phyloP scores from a whole-genome alignment of 495 filamentous ascomycete species.

The Tuber indicum region DNA sequence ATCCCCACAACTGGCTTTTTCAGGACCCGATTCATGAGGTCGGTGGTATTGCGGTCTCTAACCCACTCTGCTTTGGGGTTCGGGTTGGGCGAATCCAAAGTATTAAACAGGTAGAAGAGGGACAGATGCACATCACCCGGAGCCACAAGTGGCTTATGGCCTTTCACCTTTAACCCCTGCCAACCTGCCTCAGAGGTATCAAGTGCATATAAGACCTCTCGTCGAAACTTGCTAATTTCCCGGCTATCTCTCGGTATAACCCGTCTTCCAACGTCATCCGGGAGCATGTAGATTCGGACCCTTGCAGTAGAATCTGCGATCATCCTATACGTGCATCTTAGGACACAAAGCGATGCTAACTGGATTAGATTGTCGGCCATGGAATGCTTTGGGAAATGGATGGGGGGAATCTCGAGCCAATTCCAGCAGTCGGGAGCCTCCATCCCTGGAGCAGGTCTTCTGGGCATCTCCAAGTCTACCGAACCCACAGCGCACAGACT shows the following conservation, averaged over 20 bases:
- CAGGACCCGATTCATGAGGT: constrained; percentile 60
- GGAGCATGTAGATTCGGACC: constrained; percentile 60
- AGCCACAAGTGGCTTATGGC: neutral
- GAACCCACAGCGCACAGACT: constrained; percentile 34
- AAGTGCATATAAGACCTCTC: constrained; percentile 50
- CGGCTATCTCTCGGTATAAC: constrained; percentile 46
- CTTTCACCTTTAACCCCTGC: constrained; percentile 45
- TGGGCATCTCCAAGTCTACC: constrained; percentile 26
- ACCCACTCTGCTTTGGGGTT: constrained; percentile 46
- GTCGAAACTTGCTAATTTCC: constrained; percentile 47
- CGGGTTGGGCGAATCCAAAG: constrained; percentile 64
- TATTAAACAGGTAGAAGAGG: constrained; percentile 83
- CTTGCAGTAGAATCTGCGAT: constrained; percentile 14
- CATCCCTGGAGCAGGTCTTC: constrained; percentile 23
- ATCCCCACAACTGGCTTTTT: constrained; percentile 53
- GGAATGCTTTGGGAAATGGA: constrained; percentile 1
- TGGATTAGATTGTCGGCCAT: constrained; percentile 25
- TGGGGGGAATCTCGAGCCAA: constrained; percentile 34
- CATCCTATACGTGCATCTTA: constrained; percentile 39
- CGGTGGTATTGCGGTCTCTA: constrained; percentile 51
- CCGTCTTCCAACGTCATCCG: constrained; percentile 57
- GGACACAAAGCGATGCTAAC: constrained; percentile 19
- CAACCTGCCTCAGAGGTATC: constrained; percentile 55
- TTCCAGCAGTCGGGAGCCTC: constrained; percentile 37
- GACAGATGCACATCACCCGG: constrained; percentile 46